Base-by-base conservation (phyloP, 23 red algal species). In the Gracilaria vermiculophylla region DNA sequence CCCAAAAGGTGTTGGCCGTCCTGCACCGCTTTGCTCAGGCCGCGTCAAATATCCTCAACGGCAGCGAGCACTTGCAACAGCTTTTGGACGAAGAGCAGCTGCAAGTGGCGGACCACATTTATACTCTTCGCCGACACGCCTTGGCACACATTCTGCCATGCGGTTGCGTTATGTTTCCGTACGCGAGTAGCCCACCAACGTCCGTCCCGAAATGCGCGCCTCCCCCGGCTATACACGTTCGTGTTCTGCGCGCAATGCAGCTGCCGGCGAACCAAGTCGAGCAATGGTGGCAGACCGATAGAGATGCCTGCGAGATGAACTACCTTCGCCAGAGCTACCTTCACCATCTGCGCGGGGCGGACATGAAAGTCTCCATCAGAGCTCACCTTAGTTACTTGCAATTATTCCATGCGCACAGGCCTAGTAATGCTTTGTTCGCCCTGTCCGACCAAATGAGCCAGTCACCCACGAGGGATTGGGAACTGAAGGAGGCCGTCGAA, bases 301-400 rank as follows among this genome's bases (percentile, higher is more conserved):
- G 5, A 23, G 24, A 73, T 24, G 10, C 37, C 17, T 73, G 67
- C 35, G 67, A 73, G 47, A n/a, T 73, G 67, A 42, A 73, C 25
- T 73, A 73, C 33, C 67, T 73, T 73, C 39, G 67, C 39, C 67
- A 73, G n/a, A 73, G 67, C 42, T 73, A 73, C 24, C 67, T 73
- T 15, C 67, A 73, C 17, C 67, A 73, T 73, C 67, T 73, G 44
- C 67, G 67, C 8, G 67, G 67, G 14, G 67, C 40, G 8, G 42
- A 73, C 8, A 8, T 48, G 23, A 73, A 24, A 27, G 67, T 32
- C 17, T 73, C 67, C 8, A 48, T 73, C 2, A 17, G 28, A 23
- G 67, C 67, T 16, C 67, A 73, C 35, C 42, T 73, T 24, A 73
- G 67, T 47, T 73, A 73, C 40, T 0, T 48, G 67, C 67, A 73